A percentile compares a stretch with the other conserved stretches of the same genome.
These are phyloP conservation scores for Cercospora citrullina DNA, from an alignment of 2,329 filamentous ascomycete genomes.

Conservation along the genomic window DNA sequence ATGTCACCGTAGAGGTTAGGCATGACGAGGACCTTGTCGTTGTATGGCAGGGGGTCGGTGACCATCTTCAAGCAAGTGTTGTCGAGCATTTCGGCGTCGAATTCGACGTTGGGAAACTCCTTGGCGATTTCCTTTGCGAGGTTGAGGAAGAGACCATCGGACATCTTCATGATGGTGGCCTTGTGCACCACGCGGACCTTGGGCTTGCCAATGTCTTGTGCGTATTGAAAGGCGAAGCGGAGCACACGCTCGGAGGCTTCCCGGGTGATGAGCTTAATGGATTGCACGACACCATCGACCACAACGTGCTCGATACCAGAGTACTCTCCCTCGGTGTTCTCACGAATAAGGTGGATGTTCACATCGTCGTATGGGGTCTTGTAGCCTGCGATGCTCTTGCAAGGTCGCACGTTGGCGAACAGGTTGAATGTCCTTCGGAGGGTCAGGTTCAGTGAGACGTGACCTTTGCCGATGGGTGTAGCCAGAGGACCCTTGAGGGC, in stretches of 20 bases:
- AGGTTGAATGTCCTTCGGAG: slow-evolving; percentile 99
- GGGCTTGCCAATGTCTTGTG: slow-evolving; percentile 85
- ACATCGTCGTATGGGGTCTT: slow-evolving; percentile 98
- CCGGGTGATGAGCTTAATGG: slow-evolving; percentile 98
- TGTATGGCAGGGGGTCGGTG: slow-evolving; percentile 92
- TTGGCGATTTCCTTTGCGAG: slow-evolving; percentile 83
- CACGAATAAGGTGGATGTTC: slow-evolving; percentile 95
- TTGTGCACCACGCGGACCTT: slow-evolving; percentile 99
- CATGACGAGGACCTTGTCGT: slow-evolving; percentile 97
- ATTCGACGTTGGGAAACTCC: slow-evolving; percentile 94
- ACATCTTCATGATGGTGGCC: slow-evolving; percentile 99
- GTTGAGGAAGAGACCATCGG: slow-evolving; percentile 94
- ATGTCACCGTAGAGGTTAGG: slow-evolving; percentile 99
- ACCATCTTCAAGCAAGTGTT: slow-evolving; percentile 99
- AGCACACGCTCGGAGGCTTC: slow-evolving; percentile 94
- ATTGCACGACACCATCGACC: slow-evolving; percentile 96
- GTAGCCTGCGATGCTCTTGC: slow-evolving; percentile 94
- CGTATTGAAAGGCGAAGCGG: slow-evolving; percentile 97
- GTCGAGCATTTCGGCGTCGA: slow-evolving; percentile 96
- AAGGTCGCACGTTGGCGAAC: slow-evolving; percentile 97
- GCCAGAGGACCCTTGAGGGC: slow-evolving; percentile 97
- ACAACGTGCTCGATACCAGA: slow-evolving; percentile 98
- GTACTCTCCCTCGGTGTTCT: slow-evolving; percentile 99
- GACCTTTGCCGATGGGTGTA: slow-evolving; percentile 97
- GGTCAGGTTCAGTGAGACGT: slow-evolving; percentile 97